Evolutionary conservation across 139 green algal species (phyloP).

Genomic region (Monoraphidium neglectum): DNA sequence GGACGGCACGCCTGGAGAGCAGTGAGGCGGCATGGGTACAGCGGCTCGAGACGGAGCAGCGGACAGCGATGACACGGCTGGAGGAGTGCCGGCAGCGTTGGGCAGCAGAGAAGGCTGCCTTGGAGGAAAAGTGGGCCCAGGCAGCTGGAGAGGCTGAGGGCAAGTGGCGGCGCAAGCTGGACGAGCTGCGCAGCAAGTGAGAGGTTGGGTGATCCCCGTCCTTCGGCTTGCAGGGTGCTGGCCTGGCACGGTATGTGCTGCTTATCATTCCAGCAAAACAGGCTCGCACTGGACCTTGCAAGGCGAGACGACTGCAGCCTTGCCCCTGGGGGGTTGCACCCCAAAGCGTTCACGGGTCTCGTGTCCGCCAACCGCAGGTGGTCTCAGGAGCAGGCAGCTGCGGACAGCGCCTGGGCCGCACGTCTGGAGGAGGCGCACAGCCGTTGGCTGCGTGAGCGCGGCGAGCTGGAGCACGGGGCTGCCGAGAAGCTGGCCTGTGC

Average conservation of each 20-base stretch:
- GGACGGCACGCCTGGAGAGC: slow-evolving; percentile 18
- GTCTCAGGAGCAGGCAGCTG: slow-evolving; percentile 18
- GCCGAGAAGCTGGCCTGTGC: slow-evolving; percentile 19
- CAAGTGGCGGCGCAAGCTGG: slow-evolving; percentile 24
- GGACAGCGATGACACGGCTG: background rate
- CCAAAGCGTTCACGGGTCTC: slow-evolving; percentile 11
- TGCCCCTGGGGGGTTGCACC: background rate
- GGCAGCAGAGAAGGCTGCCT: slow-evolving; percentile 20
- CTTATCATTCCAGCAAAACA: background rate
- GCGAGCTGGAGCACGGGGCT: slow-evolving; percentile 14
- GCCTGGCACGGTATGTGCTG: background rate
- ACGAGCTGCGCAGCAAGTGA: slow-evolving; percentile 3
- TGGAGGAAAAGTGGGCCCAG: slow-evolving; percentile 19
- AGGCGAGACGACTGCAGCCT: background rate
- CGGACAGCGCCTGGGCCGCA: slow-evolving; percentile 20
- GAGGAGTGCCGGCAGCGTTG: slow-evolving; percentile 20
- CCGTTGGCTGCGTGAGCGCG: slow-evolving; percentile 24
- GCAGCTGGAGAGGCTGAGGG: slow-evolving; percentile 13
- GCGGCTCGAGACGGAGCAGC: background rate
- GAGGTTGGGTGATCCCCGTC: background rate
- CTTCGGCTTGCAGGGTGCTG: background rate
- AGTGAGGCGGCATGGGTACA: slow-evolving; percentile 5
- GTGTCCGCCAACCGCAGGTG: slow-evolving; percentile 20
- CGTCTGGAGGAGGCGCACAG: slow-evolving; percentile 29
- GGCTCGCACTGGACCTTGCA: background rate